A percentile compares a stretch with the other conserved stretches of the same genome.
Evolutionary conservation across 225 moss, liverwort and hornwort species (phyloP).

Genomic region (Pleurozium schreberi): DNA sequence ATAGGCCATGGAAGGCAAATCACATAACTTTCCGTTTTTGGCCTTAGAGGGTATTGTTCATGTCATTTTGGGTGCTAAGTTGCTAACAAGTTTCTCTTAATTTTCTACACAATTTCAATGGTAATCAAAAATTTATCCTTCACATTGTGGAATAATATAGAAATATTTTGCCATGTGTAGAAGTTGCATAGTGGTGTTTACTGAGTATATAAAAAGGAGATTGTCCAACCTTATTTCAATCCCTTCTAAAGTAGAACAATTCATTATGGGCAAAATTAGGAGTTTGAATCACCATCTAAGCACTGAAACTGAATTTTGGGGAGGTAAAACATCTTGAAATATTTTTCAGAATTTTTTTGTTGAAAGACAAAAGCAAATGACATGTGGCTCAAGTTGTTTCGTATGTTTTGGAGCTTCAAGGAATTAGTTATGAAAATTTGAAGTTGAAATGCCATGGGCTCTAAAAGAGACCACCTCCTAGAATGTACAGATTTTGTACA

Average conservation of each 20-base stretch:
- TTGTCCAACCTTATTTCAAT: not conserved
- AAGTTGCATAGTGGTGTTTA: accelerated
- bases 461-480: too few species aligned
- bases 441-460: too few species aligned
- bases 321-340: too few species aligned
- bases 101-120: accelerated
- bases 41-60: accelerated
- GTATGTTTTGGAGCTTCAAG: too few species aligned
- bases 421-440: too few species aligned
- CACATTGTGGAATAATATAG: too few species aligned
- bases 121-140: not conserved
- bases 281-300: too few species aligned
- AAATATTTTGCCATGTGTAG: not conserved
- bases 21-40: accelerated
- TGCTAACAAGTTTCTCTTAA: not conserved
- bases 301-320: too few species aligned
- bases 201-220: not conserved
- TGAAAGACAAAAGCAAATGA: too few species aligned
- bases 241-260: not conserved
- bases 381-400: too few species aligned
- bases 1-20: not conserved
- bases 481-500: too few species aligned
- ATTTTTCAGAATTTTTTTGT: too few species aligned
- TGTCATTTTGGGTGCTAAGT: accelerated
- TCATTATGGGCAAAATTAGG: accelerated